Evolutionary conservation across 1,139 yeast species (phyloP).

Genomic region (Meyerozyma smithsonii): DNA sequence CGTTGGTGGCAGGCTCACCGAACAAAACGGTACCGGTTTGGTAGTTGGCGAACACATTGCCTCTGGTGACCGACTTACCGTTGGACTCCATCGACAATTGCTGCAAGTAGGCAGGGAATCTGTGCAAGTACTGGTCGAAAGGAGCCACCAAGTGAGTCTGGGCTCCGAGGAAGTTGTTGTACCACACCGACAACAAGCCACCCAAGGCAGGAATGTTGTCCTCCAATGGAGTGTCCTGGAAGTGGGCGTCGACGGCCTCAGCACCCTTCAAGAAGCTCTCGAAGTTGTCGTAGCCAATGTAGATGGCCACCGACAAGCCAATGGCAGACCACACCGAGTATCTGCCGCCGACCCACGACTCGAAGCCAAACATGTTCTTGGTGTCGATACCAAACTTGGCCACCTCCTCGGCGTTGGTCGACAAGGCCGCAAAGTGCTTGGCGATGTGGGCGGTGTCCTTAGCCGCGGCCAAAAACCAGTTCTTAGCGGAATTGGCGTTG

Average conservation of each 20-base stretch:
- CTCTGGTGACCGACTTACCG: conserved; percentile 95
- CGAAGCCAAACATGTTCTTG: conserved; percentile 97
- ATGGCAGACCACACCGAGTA: conserved; percentile 99
- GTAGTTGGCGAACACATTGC: conserved; percentile 84
- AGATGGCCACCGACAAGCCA: conserved; percentile 91
- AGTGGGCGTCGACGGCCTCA: conserved; percentile 93
- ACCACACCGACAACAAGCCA: conserved; percentile 93
- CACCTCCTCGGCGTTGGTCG: conserved; percentile 90
- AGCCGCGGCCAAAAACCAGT: conserved; percentile 81
- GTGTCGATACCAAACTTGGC: conserved; percentile 94
- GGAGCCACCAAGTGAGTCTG: conserved; percentile 98
- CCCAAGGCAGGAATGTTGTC: conserved; percentile 90
- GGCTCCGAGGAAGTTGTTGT: conserved; percentile 95
- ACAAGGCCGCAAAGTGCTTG: conserved; percentile 94
- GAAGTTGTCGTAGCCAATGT: conserved; percentile 93
- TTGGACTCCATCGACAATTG: conserved; percentile 98
- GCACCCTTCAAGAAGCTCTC: conserved; percentile 92
- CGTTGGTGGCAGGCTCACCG: conserved; percentile 98
- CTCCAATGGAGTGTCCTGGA: conserved; percentile 76
- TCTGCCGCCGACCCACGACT: conserved; percentile 99
- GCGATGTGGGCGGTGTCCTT: conserved; percentile 72
- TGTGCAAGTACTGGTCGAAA: conserved; percentile 95
- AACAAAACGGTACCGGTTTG: conserved; percentile 93
- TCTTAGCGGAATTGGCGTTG: conserved; percentile 91
- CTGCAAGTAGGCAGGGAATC: conserved; percentile 98